These are phyloP conservation scores for Conticribra guillardii DNA, from an alignment of 108 stramenopile genomes.

Conservation along the genomic window DNA sequence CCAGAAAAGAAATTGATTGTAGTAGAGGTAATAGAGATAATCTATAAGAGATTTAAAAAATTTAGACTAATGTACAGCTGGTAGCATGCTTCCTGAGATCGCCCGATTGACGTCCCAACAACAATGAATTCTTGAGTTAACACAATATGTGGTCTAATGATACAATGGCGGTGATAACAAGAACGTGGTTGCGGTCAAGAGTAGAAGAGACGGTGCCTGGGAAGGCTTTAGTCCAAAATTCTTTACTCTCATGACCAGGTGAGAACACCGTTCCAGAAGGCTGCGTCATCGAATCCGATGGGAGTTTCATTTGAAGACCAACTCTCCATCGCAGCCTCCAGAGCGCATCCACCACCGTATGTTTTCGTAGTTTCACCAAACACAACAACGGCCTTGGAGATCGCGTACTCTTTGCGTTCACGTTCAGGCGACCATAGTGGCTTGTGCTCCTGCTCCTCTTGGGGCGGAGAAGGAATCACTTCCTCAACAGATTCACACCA, in stretches of 20 bases:
- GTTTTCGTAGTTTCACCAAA: constrained; percentile 35
- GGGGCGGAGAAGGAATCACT: background rate
- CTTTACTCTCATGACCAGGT: constrained; percentile 40
- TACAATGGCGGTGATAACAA: constrained; percentile 13
- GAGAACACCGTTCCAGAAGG: constrained; percentile 47
- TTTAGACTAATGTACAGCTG: constrained; percentile 41
- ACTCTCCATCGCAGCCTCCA: constrained; percentile 17
- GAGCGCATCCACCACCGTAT: constrained; percentile 26
- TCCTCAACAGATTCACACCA: constrained; percentile 4
- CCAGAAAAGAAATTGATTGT: too few relatives aligned
- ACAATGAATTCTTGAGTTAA: constrained; percentile 35
- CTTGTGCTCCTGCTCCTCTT: background rate
- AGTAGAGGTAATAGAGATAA: too few relatives aligned
- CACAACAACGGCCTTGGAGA: constrained; percentile 45
- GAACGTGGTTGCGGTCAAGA: constrained; percentile 1
- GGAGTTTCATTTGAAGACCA: background rate
- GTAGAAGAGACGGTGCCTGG: constrained; percentile 16
- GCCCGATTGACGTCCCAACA: constrained; percentile 12
- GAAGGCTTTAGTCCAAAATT: constrained; percentile 17
- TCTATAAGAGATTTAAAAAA: background rate
- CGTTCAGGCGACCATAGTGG: background rate
- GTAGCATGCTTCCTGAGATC: constrained; percentile 22
- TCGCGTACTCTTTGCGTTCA: constrained; percentile 31
- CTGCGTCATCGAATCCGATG: constrained; percentile 37
- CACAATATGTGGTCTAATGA: constrained; percentile 9